These are phyloP conservation scores for Colletotrichum shisoi DNA, from an alignment of 2,329 filamentous ascomycete species.

Conservation along the genomic window DNA sequence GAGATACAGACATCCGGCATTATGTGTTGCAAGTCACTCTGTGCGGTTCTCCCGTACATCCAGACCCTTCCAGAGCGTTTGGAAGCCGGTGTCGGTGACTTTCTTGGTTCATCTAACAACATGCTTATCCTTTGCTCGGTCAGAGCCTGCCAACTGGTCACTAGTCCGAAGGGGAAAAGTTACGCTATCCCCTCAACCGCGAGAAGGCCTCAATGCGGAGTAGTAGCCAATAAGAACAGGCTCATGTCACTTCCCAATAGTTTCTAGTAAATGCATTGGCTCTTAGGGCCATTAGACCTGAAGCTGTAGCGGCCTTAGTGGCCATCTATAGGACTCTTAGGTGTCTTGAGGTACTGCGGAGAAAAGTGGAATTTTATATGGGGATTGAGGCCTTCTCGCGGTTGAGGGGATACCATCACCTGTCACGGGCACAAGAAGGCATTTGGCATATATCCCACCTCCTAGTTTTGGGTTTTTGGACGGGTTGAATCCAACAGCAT, in stretches of 20 bases:
- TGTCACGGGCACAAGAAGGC: conserved; percentile 17
- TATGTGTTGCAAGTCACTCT: conserved; percentile 27
- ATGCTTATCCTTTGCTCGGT: conserved; percentile 4
- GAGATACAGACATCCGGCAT: conserved; percentile 28
- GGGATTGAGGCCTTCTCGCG: too few species aligned
- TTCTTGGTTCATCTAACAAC: not conserved
- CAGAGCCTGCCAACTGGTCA: conserved; percentile 17
- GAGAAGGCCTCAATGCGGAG: too few species aligned
- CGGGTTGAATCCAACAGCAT: conserved; percentile 1
- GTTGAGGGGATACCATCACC: too few species aligned
- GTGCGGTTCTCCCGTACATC: not conserved
- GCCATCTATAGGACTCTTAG: too few species aligned
- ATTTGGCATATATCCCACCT: conserved; percentile 16
- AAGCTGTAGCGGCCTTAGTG: too few species aligned
- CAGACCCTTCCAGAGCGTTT: conserved; percentile 22
- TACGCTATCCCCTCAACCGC: too few species aligned
- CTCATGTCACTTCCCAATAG: too few species aligned
- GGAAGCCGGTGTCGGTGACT: conserved; percentile 10
- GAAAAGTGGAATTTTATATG: too few species aligned
- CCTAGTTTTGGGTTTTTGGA: conserved; percentile 5
- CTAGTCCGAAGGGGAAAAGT: conserved; percentile 19
- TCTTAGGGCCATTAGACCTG: too few species aligned
- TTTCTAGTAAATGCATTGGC: too few species aligned
- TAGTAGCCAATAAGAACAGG: too few species aligned
- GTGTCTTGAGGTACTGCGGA: too few species aligned